Evolutionary conservation across 129 eudicot genomes (phyloP).

Genomic region (Flaveria linearis): DNA sequence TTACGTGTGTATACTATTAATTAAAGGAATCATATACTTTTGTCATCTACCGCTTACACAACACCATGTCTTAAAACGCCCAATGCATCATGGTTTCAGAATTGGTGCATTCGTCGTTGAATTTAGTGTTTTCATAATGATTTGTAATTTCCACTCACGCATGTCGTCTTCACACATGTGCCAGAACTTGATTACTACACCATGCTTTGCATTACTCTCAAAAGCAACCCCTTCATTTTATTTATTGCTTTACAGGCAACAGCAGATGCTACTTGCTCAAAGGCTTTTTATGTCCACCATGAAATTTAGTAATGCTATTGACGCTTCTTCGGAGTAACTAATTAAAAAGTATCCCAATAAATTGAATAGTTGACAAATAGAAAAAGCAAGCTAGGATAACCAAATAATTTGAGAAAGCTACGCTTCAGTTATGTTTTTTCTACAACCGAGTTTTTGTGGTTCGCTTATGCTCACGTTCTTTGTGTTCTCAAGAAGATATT

Average conservation of each 20-base stretch:
- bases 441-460: too few relatives aligned
- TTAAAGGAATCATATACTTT: too few relatives aligned
- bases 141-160: background rate
- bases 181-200: slow-evolving; percentile 7
- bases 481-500: too few relatives aligned
- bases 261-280: background rate
- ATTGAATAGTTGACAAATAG: too few relatives aligned
- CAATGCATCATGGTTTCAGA: background rate
- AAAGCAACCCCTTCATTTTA: background rate
- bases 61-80: too few relatives aligned
- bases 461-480: too few relatives aligned
- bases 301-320: background rate
- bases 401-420: too few relatives aligned
- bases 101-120: background rate
- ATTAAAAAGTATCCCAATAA: background rate
- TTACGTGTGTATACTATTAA: too few relatives aligned
- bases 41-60: too few relatives aligned
- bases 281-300: background rate
- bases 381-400: too few relatives aligned
- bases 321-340: background rate
- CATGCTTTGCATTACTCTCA: background rate
- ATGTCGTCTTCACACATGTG: background rate
- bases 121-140: slow-evolving; percentile 3
- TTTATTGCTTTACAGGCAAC: background rate
- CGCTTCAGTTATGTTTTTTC: too few relatives aligned